Conservation (phyloP, 257 asterid species). For the Leonotis leonurus region DNA sequence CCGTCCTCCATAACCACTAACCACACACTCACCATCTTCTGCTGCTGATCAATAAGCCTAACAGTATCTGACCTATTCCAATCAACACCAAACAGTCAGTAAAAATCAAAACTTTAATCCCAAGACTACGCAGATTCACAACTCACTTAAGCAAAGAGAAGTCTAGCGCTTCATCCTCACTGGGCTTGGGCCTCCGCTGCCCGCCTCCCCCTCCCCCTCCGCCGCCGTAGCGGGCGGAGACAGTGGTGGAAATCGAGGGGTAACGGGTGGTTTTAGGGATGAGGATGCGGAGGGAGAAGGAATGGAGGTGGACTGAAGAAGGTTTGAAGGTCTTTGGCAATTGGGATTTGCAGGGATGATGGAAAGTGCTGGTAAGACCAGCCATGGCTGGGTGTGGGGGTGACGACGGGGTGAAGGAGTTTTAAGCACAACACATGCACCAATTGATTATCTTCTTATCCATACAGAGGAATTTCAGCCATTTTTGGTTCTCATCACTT, state of each 20-base stretch:
- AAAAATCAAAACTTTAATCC: neutral
- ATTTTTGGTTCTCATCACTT: neutral
- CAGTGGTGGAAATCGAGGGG: conserved; percentile 28
- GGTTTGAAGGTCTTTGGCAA: conserved; percentile 27
- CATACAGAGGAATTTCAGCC: neutral
- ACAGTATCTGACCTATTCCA: conserved; percentile 73
- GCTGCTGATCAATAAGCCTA: conserved; percentile 84
- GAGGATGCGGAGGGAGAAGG: conserved; percentile 29
- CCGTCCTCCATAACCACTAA: conserved; percentile 11
- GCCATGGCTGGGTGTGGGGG: conserved; percentile 48
- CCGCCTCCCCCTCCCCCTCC: conserved; percentile 38
- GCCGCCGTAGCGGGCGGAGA: conserved; percentile 63
- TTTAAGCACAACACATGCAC: conserved; percentile 25
- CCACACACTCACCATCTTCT: conserved; percentile 67
- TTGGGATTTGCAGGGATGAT: conserved; percentile 40
- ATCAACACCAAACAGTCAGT: conserved; percentile 13
- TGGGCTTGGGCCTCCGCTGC: conserved; percentile 31
- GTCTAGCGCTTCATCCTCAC: conserved; percentile 67
- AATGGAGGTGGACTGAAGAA: conserved; percentile 23
- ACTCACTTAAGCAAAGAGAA: conserved; percentile 55
- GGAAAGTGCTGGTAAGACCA: conserved; percentile 67
- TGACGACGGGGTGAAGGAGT: neutral
- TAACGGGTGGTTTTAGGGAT: conserved; percentile 14
- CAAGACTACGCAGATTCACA: neutral
- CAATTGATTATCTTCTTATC: conserved; percentile 37